Conservation (phyloP, 148 eudicot genomes). For the Gaultheria prostrata region DNA sequence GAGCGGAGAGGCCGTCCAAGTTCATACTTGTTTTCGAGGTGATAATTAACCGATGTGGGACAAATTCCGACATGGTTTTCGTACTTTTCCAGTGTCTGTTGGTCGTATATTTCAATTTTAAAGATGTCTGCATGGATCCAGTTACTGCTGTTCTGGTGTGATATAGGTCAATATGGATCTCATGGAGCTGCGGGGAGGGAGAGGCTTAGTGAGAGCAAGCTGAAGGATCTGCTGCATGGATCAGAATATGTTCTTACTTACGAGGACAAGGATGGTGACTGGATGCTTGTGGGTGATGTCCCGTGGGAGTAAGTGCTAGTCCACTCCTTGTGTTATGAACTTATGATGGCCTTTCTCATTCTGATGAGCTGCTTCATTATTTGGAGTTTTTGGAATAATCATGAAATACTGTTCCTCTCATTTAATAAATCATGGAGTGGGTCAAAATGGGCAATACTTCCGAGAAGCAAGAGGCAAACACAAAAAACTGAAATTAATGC, state of each 20-base stretch:
- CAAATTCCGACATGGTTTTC: not conserved
- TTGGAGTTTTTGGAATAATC: not conserved
- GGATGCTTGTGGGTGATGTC: constrained; percentile 50
- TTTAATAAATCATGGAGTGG: not conserved
- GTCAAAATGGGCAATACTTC: not conserved
- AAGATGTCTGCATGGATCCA: constrained; percentile 19
- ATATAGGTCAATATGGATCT: constrained; percentile 39
- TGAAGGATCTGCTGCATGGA: constrained; percentile 41
- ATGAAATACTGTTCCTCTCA: not conserved
- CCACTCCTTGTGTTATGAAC: not conserved
- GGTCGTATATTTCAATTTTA: not conserved
- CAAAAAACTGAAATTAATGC: not conserved
- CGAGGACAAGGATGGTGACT: constrained; percentile 48
- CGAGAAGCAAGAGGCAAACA: not conserved
- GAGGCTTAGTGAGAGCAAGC: constrained; percentile 37
- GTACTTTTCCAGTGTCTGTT: not conserved
- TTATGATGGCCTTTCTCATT: not conserved
- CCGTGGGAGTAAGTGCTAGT: constrained; percentile 46
- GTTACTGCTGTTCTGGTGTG: constrained; percentile 18
- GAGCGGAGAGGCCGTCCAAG: too few species aligned
- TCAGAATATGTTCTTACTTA: constrained; percentile 50
- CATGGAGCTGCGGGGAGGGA: constrained; percentile 31
- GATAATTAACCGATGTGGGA: too few species aligned
- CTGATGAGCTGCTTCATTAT: not conserved
- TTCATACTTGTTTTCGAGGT: too few species aligned